Conservation (phyloP, 768 basidiomycete species). For the Russula vinacea region DNA sequence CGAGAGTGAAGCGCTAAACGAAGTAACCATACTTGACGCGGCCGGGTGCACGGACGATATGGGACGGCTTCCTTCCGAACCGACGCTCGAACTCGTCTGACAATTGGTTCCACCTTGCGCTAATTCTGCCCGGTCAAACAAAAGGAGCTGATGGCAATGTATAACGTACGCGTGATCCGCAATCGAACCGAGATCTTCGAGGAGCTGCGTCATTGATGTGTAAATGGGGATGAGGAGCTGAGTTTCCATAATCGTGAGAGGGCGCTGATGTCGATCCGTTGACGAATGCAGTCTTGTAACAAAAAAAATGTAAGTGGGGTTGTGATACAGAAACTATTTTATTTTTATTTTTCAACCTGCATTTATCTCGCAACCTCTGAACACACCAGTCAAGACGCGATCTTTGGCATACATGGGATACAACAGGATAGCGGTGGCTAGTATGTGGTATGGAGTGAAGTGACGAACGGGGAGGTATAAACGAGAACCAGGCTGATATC, state of each 20-base stretch:
- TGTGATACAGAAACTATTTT: too few species aligned
- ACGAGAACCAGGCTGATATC: too few species aligned
- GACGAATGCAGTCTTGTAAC: too few species aligned
- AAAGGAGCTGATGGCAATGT: background rate
- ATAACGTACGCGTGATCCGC: conserved; percentile 34
- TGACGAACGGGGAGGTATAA: too few species aligned
- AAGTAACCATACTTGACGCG: conserved; percentile 61
- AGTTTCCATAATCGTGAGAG: conserved; percentile 46
- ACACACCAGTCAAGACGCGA: too few species aligned
- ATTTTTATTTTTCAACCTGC: too few species aligned
- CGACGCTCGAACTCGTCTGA: conserved; percentile 56
- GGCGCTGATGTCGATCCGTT: background rate
- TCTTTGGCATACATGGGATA: too few species aligned
- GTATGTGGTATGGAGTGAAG: too few species aligned
- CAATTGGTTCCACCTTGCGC: conserved; percentile 48
- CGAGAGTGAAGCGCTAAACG: background rate
- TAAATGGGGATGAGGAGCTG: conserved; percentile 60
- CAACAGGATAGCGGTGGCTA: too few species aligned
- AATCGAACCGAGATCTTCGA: conserved; percentile 51
- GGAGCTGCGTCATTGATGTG: conserved; percentile 54
- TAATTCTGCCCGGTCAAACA: conserved; percentile 23
- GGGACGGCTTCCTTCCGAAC: conserved; percentile 64
- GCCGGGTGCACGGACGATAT: conserved; percentile 75
- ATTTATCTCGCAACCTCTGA: too few species aligned
- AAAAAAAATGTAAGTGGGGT: too few species aligned